Conservation (phyloP, 2,329 filamentous ascomycete genomes). For the Talaromyces amestolkiae region DNA sequence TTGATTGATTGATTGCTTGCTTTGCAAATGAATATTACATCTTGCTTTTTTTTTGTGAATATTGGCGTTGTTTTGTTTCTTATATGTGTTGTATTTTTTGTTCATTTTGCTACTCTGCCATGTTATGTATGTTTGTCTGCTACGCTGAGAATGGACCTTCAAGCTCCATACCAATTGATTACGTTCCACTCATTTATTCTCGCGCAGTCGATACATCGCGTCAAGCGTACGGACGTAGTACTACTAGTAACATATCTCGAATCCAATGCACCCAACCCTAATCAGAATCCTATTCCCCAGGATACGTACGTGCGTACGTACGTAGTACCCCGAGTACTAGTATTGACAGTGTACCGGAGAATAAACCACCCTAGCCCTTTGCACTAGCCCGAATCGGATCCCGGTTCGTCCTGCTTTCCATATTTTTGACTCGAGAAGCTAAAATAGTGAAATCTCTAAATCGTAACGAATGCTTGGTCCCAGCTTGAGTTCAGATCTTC, state of each 20-base stretch:
- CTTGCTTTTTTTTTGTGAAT: not conserved
- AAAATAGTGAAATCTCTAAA: slow-evolving; percentile 4
- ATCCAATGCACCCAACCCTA: not conserved
- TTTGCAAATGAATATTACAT: not conserved
- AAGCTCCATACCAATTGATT: slow-evolving; percentile 2
- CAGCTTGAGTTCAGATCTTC: not conserved
- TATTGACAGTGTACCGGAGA: not conserved
- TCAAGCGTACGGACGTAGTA: no score
- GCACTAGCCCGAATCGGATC: not conserved
- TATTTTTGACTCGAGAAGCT: not conserved
- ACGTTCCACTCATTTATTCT: not conserved
- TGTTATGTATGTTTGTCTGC: not conserved
- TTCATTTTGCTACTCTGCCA: not conserved
- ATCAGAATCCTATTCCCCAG: not conserved
- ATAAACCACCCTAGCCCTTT: not conserved
- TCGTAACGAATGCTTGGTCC: not conserved
- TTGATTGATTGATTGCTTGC: not conserved
- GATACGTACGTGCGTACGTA: no score
- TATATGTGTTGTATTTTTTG: not conserved
- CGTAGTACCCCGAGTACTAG: not conserved
- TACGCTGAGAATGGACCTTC: not conserved
- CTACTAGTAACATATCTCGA: not conserved
- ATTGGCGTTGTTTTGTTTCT: slow-evolving; percentile 5
- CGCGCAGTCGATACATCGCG: not conserved
- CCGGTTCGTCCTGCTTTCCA: not conserved